Conservation (phyloP, 805 yeast species). For the Cyberlindnera galapagoensis region DNA sequence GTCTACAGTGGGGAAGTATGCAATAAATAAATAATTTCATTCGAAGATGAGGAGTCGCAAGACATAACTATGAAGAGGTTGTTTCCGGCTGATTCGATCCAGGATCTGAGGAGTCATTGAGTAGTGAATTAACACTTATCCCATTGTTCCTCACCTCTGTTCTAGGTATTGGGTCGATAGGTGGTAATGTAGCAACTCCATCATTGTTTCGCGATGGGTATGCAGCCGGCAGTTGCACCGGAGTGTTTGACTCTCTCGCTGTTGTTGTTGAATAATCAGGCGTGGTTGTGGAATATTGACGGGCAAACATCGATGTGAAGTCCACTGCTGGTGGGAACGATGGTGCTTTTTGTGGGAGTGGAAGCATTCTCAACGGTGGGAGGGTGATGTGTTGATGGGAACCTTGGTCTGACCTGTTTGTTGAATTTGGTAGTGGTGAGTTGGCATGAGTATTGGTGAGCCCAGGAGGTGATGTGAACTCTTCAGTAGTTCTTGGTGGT, state of each 20-base stretch:
- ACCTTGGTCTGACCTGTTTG: neutral
- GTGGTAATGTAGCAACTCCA: too few species aligned
- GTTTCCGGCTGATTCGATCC: too few species aligned
- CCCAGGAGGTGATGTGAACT: slow-evolving; percentile 4
- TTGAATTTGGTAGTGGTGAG: too few species aligned
- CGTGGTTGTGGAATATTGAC: slow-evolving; percentile 5
- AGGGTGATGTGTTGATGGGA: slow-evolving; percentile 13
- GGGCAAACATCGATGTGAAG: slow-evolving; percentile 32
- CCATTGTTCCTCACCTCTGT: too few species aligned
- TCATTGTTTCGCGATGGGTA: too few species aligned
- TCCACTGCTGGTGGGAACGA: slow-evolving; percentile 32
- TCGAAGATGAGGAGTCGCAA: neutral
- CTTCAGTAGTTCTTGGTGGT: slow-evolving; percentile 2
- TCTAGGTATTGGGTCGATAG: too few species aligned
- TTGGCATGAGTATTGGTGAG: slow-evolving; percentile 15
- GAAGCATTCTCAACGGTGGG: slow-evolving; percentile 22
- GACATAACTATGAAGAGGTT: slow-evolving; percentile 3
- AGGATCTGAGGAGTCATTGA: too few species aligned
- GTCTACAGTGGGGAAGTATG: slow-evolving; percentile 8
- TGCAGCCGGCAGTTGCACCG: too few species aligned
- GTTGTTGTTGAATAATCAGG: neutral
- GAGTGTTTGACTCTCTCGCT: too few species aligned
- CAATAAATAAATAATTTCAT: too few species aligned
- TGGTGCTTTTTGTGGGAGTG: slow-evolving; percentile 8
- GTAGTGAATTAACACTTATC: too few species aligned